Base-by-base conservation (phyloP, 1,284 basidiomycete genomes). In the Blastosporella zonata region DNA sequence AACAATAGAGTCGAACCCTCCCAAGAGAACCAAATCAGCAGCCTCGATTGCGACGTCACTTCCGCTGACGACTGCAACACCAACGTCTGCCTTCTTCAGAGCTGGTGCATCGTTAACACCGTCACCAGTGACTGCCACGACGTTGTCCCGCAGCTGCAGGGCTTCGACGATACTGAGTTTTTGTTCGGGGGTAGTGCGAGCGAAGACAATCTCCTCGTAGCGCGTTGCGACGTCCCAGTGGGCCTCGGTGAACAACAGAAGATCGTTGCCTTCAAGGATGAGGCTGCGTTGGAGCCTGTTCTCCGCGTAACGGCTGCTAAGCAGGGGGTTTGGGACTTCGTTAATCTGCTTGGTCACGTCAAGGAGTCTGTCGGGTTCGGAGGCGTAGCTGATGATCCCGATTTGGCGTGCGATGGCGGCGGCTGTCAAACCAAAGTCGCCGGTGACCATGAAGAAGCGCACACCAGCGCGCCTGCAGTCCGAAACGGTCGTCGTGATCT, bases 141-240 rank as follows among this genome's bases (percentile, higher is more conserved):
- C 73, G 34, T 73, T 73, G 3, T 70, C 71, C 3, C 77, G 67
- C 15, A 63, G 64, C 59, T 83, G 78, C 52, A 82, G 73, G 45
- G 76, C 74, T 49, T 78, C 75, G 51, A 87, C 84, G 51, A 88
- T 87, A 25, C 74, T 69, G n/a, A 88, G 68, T 62, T 89, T 89
- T 63, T 84, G 81, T 59, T 87, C 81, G 0, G 86, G 86, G 0
- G 82, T 83, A 1, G 84, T 87, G 23, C 86, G 74, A 1, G 84
- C 82, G 53, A 89, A 88, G 8, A 87, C 84, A 50, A 87, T 74
- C 60, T 87, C 85, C 27, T 76, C 70, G 61, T 82, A 87, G 46
- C 71, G 65, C 33, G 39, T 12, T 7, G 42, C 40, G 27, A 51
- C 40, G 29, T 51, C 45, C 45, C 49, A 51, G 21, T 51, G 33